A percentile compares a stretch with the other conserved stretches of the same genome.
Conservation (phyloP, 1,284 basidiomycete species). For the Marasmius fiardii region DNA sequence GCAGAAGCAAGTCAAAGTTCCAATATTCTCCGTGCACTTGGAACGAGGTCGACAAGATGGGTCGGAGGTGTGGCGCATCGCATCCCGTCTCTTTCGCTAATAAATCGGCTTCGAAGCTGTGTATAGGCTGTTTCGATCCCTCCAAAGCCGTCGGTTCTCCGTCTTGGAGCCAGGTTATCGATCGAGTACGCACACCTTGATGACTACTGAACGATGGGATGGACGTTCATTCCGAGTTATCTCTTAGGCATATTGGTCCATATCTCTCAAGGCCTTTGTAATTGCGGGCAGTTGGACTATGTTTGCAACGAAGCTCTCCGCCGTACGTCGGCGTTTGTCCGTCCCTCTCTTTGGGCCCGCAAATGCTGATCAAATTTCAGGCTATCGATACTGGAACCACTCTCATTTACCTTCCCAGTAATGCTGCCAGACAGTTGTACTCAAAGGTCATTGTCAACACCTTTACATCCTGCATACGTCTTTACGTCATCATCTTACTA, state of each 20-base stretch:
- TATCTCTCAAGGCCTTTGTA: slow-evolving; percentile 40
- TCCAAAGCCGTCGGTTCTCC: slow-evolving; percentile 43
- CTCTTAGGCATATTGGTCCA: slow-evolving; percentile 53
- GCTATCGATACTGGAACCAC: slow-evolving; percentile 63
- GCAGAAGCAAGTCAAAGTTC: slow-evolving; percentile 35
- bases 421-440: slow-evolving; percentile 39
- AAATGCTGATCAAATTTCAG: slow-evolving; percentile 25
- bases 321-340: background rate
- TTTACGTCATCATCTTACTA: slow-evolving; percentile 17
- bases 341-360: background rate
- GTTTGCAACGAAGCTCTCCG: background rate
- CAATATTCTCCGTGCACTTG: slow-evolving; percentile 58
- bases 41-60: slow-evolving; percentile 41
- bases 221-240: slow-evolving; percentile 2
- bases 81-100: background rate
- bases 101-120: slow-evolving; percentile 34
- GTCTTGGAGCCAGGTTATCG: slow-evolving; percentile 47
- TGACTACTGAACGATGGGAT: slow-evolving; percentile 45
- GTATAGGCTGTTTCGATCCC: slow-evolving; percentile 55
- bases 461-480: background rate
- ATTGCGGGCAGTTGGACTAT: slow-evolving; percentile 17
- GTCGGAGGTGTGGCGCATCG: slow-evolving; percentile 41
- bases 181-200: slow-evolving; percentile 10
- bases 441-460: slow-evolving; percentile 24
- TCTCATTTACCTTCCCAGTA: slow-evolving; percentile 48